A percentile compares a stretch with the other conserved stretches of the same genome.
Evolutionary conservation across 257 asterid genomes (phyloP).

Genomic region (Echium plantagineum): DNA sequence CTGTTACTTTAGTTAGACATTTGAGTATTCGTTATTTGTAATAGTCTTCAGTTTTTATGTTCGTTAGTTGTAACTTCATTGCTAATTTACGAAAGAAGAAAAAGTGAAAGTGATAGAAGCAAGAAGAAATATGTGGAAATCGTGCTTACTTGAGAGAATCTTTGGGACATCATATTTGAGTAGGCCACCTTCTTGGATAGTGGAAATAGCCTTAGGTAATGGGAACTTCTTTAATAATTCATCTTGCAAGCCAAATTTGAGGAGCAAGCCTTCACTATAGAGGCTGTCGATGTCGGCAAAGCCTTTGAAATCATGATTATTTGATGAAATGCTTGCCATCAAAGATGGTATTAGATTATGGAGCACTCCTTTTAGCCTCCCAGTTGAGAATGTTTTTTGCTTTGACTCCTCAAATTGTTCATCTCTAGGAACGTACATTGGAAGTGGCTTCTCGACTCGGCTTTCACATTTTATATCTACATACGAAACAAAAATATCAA

Average conservation of each 20-base stretch:
- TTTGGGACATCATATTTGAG: constrained; percentile 82
- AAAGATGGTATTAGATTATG: constrained; percentile 71
- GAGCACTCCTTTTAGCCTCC: constrained; percentile 83
- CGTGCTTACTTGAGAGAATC: constrained; percentile 66
- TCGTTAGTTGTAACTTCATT: too few relatives aligned
- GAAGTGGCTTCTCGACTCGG: constrained; percentile 91
- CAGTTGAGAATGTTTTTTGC: constrained; percentile 70
- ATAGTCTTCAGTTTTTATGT: too few relatives aligned
- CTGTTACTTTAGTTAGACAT: too few relatives aligned
- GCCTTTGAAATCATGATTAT: constrained; percentile 76
- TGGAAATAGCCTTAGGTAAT: constrained; percentile 61
- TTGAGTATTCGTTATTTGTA: too few relatives aligned
- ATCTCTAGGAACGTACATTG: constrained; percentile 88
- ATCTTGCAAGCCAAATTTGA: constrained; percentile 71
- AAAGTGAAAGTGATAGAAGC: neutral
- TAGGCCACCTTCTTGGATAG: constrained; percentile 63
- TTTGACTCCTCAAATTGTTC: constrained; percentile 96
- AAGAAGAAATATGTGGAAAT: neutral
- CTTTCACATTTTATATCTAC: constrained; percentile 63
- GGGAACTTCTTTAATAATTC: constrained; percentile 65
- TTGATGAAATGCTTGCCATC: constrained; percentile 77
- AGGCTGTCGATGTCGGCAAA: constrained; percentile 84
- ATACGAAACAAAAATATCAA: neutral
- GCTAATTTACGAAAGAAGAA: too few relatives aligned
- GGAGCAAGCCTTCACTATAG: constrained; percentile 74